Evolutionary conservation across 2,329 filamentous ascomycete species (phyloP), one percentile per base, ranked within the genome.

Genomic region (Plectosphaerella sp.): DNA sequence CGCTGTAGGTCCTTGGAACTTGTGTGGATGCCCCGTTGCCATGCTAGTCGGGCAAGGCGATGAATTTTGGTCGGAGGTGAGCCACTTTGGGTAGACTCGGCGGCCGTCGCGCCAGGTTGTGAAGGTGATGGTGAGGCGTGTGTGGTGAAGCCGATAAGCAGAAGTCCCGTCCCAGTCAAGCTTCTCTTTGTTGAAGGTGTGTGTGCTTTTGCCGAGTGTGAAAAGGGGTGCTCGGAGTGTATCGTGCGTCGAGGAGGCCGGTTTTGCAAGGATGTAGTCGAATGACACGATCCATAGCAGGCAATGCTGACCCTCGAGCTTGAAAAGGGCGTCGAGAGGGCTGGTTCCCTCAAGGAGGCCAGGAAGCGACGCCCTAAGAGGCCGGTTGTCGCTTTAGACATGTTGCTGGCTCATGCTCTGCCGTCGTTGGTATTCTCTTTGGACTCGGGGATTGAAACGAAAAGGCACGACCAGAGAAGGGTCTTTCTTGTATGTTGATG

Each of bases 81-180:
- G 15, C 61, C 58, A 16, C 58, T 51, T 24, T 69, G 47, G 20
- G 65, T 62, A 15, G 70, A 69, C 47, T 74, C 72, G 18, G 69
- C 66, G 2, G 66, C 70, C 4, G 67, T 67, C 1, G 71, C 61
- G 12, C 18, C 16, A n/a, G 48, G 37, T 33, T 66, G 64, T 33
- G 28, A 33, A 3, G 72, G 64, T 9, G 71, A 65, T 3, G 69
- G 66, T 4, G 68, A 61, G 35, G 66, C 68, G 20, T 75, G 70
- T 51, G 67, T 66, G 45, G 64, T 58, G 35, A 74, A 59, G 16
- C 78, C 75, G 48, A 81, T 62, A 15, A 83, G 72, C 24, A 83
- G 67, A 36, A 82, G 67, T 6, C 80, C 75, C 22, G 80, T 76
- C 1, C 79, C 82, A 35, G 78, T 76, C 61, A 80, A 79, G 60